A percentile compares a stretch with the other conserved stretches of the same genome.
Evolutionary conservation across 2,329 filamentous ascomycete genomes (phyloP).

Genomic region (Alternaria brassicicola): DNA sequence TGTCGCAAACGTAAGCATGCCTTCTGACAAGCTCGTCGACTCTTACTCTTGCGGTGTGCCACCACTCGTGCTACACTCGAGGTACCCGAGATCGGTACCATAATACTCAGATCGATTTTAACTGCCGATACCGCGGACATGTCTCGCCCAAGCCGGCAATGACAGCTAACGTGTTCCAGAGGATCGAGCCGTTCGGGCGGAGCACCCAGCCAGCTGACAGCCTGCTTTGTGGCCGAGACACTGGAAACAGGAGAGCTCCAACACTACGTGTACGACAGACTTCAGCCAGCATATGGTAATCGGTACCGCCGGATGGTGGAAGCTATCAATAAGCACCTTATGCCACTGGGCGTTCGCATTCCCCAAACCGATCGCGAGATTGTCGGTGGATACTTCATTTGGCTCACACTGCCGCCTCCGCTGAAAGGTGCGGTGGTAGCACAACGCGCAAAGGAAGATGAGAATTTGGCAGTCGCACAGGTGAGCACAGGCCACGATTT

Average conservation of each 20-base stretch:
- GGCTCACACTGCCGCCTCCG: slow-evolving; percentile 67
- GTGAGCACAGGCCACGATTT: slow-evolving; percentile 22
- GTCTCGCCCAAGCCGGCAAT: slow-evolving; percentile 9
- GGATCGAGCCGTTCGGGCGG: slow-evolving; percentile 65
- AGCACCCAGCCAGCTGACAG: slow-evolving; percentile 64
- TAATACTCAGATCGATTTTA: neutral
- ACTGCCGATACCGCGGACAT: slow-evolving; percentile 4
- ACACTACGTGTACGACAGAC: slow-evolving; percentile 57
- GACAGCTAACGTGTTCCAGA: slow-evolving; percentile 46
- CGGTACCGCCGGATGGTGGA: slow-evolving; percentile 62
- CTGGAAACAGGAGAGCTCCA: slow-evolving; percentile 60
- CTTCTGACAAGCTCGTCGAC: neutral
- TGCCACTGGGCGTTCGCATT: slow-evolving; percentile 65
- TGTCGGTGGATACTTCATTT: slow-evolving; percentile 86
- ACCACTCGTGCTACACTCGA: neutral
- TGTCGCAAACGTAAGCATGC: slow-evolving; percentile 63
- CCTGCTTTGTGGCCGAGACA: slow-evolving; percentile 62
- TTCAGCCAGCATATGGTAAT: slow-evolving; percentile 62
- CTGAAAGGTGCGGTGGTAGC: slow-evolving; percentile 64
- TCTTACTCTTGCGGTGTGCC: neutral
- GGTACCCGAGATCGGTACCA: neutral
- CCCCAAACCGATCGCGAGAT: slow-evolving; percentile 54
- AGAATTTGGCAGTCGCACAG: slow-evolving; percentile 70
- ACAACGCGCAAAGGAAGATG: slow-evolving; percentile 63
- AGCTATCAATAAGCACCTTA: slow-evolving; percentile 65